Evolutionary conservation across 768 basidiomycete species (phyloP), one percentile per base, ranked within the genome.

Genomic region (Serendipita sp.): DNA sequence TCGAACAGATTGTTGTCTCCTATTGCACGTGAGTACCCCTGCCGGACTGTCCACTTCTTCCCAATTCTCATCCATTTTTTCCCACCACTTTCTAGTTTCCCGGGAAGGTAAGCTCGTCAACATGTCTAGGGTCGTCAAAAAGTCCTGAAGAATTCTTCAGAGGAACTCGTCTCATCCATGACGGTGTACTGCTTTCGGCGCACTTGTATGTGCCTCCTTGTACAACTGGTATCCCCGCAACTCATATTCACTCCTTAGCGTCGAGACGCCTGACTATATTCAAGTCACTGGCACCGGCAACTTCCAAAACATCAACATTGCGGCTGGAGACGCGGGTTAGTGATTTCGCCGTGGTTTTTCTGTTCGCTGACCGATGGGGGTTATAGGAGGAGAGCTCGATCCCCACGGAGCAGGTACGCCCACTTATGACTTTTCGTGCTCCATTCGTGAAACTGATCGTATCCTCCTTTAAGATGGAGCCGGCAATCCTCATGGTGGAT

Each of bases 281-380:
- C 67, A 77, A 75, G 80, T 73, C 65, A 71, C 69, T 3, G 83
- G 85, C 48, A 72, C 78, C 60, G 86, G 85, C 3, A 78, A 89
- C 69, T 69, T 87, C 64, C 85, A 82, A 11, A 74, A 76, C 62
- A 70, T 90, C 63, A 86, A 88, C 70, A 75, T 88, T 31, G 81
- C 82, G 4, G 68, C 70, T 0, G 79, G 79, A 2, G 86, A 88
- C 61, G n/a, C n/a, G n/a, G n/a, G n/a, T n/a, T n/a, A n/a, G n/a
- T n/a, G n/a, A n/a, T n/a, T n/a, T n/a, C n/a, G n/a, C n/a, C n/a
- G n/a, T n/a, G n/a, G n/a, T n/a, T n/a, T n/a, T n/a, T n/a, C n/a
- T n/a, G n/a, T n/a, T n/a, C n/a, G n/a, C n/a, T n/a, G n/a, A n/a
- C n/a, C n/a, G n/a, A n/a, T n/a, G n/a, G n/a, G n/a, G n/a, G n/a